Base-by-base conservation (phyloP, 2,329 filamentous ascomycete species). In the Sporothrix euskadiensis region DNA sequence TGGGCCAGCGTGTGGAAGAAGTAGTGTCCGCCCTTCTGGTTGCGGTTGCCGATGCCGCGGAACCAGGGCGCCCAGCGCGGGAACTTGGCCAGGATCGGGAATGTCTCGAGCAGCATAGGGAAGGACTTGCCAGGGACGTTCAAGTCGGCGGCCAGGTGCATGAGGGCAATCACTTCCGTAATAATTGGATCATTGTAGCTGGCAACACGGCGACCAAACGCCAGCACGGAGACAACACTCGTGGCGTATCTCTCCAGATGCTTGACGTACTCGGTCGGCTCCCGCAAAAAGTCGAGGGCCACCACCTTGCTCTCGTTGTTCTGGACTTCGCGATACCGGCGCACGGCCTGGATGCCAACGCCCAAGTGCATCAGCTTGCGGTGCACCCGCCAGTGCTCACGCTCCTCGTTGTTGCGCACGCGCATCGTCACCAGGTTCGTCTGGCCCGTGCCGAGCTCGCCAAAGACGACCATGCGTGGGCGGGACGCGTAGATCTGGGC, bases 91-190 rank as follows among this genome's bases (percentile, higher is more conserved):
- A 86, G 81, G 52, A 83, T 78, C 1, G 85, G 85, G 72, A 88
- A 88, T 0, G 86, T 88, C 78, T 88, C 87, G 81, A 89, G 83
- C 39, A 89, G 79, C 85, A 85, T 88, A 32, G 85, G 87, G 76
- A 87, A 88, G 0, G 80, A 84, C 77, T 87, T 87, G 9, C 85
- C 85, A 0, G 85, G 83, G 65, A 86, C 85, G 75, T 85, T 86
- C 30, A 89, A 80, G 72, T 88, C 86, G 1, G 87, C 87, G 0
- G 87, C 87, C 71, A 87, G 82, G 73, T 89, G 85, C 83, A 89
- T 86, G 44, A 87, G 80, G 0, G 86, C 84, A 73, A 89, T 86
- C n/a, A 87, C 88, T 77, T 89, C 87, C 3, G 87, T 87, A 74
- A 89, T 86, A 77, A 88, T 88, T 4, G 87, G 87, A 76, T 89